phyloP scores from a whole-genome alignment of 306 rosid species.

The Begonia peltatifolia region DNA sequence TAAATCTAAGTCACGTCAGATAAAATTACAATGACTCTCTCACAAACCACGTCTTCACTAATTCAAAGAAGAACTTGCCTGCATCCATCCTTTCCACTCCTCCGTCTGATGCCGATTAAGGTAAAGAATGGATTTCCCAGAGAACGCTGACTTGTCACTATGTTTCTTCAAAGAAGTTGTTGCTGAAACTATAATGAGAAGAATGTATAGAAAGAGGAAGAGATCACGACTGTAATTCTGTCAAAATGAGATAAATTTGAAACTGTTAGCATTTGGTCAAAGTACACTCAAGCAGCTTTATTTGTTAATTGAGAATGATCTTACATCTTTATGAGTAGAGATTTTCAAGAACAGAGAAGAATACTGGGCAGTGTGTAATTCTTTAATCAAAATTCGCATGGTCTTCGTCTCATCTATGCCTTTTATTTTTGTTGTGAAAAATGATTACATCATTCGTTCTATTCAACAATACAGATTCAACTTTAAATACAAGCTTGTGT shows the following conservation, averaged over 20 bases:
- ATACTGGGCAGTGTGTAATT: background rate
- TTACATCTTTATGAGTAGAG: background rate
- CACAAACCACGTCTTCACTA: background rate
- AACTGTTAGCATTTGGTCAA: conserved; percentile 7
- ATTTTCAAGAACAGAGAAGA: conserved; percentile 2
- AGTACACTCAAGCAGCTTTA: conserved; percentile 1
- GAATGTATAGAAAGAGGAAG: conserved; percentile 77
- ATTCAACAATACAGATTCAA: too few relatives aligned
- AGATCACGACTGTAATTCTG: conserved; percentile 94
- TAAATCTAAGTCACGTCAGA: background rate
- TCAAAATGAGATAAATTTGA: conserved; percentile 11
- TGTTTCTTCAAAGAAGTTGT: conserved; percentile 94
- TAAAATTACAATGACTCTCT: background rate
- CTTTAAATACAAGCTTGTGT: too few relatives aligned
- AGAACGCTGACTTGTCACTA: conserved; percentile 55
- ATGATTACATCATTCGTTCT: too few relatives aligned
- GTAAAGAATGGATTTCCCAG: conserved; percentile 74
- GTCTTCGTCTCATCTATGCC: too few relatives aligned
- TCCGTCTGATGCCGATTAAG: conserved; percentile 98
- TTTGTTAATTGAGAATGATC: background rate
- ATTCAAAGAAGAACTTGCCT: conserved; percentile 43
- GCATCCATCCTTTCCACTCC: conserved; percentile 99
- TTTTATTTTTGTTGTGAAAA: too few relatives aligned
- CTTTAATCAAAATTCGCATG: too few relatives aligned
- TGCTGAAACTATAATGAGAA: conserved; percentile 81